Conservation (phyloP, 306 rosid genomes). For the Prunus mume region DNA sequence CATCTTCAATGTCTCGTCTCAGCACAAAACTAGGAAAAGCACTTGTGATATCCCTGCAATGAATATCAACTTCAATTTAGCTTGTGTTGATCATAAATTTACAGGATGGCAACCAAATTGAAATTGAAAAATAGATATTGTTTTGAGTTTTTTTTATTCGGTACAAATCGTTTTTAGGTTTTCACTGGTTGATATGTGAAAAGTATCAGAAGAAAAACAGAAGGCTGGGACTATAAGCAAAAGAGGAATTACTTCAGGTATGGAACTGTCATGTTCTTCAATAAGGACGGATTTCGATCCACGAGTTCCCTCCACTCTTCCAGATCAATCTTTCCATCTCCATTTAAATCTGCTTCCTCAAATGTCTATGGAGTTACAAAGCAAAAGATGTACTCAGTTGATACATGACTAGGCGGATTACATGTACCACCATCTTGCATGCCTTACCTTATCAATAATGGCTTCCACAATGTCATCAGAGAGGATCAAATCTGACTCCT, state of each 20-base stretch:
- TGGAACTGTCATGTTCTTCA: constrained; percentile 67
- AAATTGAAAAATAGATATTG: background rate
- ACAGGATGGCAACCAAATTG: background rate
- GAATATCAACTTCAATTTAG: background rate
- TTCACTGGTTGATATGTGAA: too few species aligned
- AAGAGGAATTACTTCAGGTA: constrained; percentile 39
- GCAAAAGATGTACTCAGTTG: background rate
- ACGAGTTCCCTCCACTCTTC: constrained; percentile 46
- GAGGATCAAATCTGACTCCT: constrained; percentile 51
- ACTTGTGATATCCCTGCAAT: constrained; percentile 44
- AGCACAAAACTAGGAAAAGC: constrained; percentile 39
- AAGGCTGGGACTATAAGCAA: background rate
- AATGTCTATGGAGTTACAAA: constrained; percentile 33
- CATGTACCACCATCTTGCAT: background rate
- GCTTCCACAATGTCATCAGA: constrained; percentile 44
- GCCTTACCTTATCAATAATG: constrained; percentile 46
- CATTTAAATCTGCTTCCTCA: constrained; percentile 49
- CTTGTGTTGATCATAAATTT: background rate
- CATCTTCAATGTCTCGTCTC: constrained; percentile 28
- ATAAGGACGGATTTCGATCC: constrained; percentile 44
- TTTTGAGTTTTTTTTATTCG: too few species aligned
- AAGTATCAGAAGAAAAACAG: too few species aligned
- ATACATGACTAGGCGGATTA: background rate
- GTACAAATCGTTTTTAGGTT: too few species aligned
- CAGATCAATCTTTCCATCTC: constrained; percentile 58